Conservation (phyloP, 768 basidiomycete species). For the Psilocybe sp. region DNA sequence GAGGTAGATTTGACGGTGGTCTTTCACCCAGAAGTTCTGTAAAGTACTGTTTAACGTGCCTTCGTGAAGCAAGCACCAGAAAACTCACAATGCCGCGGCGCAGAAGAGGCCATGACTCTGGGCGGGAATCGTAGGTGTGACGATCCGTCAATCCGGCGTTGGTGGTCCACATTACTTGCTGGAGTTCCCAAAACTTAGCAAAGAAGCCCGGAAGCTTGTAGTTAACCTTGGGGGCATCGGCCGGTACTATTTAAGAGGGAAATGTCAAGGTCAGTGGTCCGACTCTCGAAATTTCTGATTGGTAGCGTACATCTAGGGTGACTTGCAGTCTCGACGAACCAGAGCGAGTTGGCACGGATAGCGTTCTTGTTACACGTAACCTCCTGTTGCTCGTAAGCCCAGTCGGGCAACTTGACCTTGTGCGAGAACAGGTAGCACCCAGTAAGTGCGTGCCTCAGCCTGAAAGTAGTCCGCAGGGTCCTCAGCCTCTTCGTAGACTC, state of each 20-base stretch:
- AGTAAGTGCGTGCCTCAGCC: conserved; percentile 78
- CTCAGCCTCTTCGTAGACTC: conserved; percentile 69
- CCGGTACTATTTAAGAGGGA: conserved; percentile 49
- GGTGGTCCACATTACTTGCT: conserved; percentile 95
- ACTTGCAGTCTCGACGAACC: conserved; percentile 87
- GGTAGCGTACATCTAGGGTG: conserved; percentile 67
- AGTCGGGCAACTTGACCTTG: conserved; percentile 95
- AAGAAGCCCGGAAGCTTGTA: conserved; percentile 90
- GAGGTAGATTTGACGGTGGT: conserved; percentile 92
- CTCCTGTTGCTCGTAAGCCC: conserved; percentile 98
- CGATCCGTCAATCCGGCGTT: conserved; percentile 95
- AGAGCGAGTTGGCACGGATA: conserved; percentile 81
- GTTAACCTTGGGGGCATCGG: conserved; percentile 78
- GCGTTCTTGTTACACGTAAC: conserved; percentile 99
- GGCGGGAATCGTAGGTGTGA: conserved; percentile 94
- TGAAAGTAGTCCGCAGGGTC: conserved; percentile 80
- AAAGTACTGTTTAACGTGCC: conserved; percentile 7
- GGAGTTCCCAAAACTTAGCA: conserved; percentile 86
- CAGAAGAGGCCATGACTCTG: conserved; percentile 86
- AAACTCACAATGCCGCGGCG: conserved; percentile 84
- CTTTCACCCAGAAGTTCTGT: conserved; percentile 98
- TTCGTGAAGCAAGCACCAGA: neutral
- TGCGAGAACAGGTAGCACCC: conserved; percentile 98
- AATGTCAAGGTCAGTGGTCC: neutral
- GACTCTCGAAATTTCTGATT: neutral